Base-by-base conservation (phyloP, 352 stramenopile genomes). In the Globisporangium mamillatum region DNA sequence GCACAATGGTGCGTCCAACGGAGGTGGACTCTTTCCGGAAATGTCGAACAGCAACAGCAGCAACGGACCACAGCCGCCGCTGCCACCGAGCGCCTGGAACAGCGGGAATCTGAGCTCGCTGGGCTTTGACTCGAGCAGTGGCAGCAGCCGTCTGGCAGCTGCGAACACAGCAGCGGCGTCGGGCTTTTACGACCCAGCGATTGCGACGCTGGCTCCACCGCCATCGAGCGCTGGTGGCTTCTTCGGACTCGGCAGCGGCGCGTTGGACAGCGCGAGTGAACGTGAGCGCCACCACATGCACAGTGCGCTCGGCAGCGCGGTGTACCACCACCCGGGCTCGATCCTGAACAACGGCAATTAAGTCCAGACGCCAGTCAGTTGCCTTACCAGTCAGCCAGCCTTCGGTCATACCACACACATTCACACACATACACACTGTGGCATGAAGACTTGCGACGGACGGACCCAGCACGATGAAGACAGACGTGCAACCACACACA, bases 151-250 rank as follows among this genome's bases (percentile, higher is more conserved):
- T 5, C n/a, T 60, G 14, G 60, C 64, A 46, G 34, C 56, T 0
- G 55, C 67, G 74, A 71, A 57, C 59, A 53, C 6, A 27, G 24
- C 27, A 32, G 27, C 27, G 27, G 36, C 20, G 54, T 54, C 64
- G 5, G 64, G 64, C 0, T 89, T 84, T 38, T 88, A 86, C 60
- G 81, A 92, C 60, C 80, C 81, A 18, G 75, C 81, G 18, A 71
- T 89, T 59, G 71, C 82, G 32, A 72, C 82, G 12, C 75, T 81
- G 36, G 70, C 68, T 52, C 41, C 38, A 9, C 29, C 38, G 3
- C 41, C 72, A 16, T 68, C 73, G 22, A 41, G 25, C 9, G 27
- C 4, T 1, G 74, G 55, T 55, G 70, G 64, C 57, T 69, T 59
- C 54, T 78, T 81, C 25, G 70, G 76, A 1, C 76, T 66, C 46